Percentiles rank a stretch among this genome's conserved stretches.
Conservation (phyloP, 2,329 filamentous ascomycete genomes). For the Colletotrichum orchidophilum region DNA sequence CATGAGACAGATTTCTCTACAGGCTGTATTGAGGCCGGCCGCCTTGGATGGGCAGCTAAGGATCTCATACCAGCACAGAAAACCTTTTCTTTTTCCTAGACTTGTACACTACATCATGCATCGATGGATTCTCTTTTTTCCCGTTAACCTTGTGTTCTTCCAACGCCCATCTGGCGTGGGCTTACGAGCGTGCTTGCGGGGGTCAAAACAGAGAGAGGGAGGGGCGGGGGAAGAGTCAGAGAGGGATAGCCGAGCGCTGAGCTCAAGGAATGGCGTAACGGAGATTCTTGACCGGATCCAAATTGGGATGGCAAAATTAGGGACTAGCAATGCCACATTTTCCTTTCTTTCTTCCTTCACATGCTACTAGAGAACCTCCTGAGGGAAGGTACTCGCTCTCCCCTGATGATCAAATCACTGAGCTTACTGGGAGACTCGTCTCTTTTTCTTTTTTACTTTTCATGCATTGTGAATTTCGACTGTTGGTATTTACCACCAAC, state of each 20-base stretch:
- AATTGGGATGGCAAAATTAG: not conserved
- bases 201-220: not conserved
- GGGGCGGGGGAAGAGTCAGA: not conserved
- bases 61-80: not conserved
- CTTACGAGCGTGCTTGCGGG: not conserved
- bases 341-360: constrained; percentile 1
- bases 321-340: not conserved
- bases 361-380: too few relatives aligned
- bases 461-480: not conserved
- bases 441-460: not conserved
- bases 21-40: too few relatives aligned
- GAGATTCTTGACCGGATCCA: not conserved
- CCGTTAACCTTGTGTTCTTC: not conserved
- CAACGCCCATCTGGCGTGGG: not conserved
- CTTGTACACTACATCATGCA: constrained; percentile 26
- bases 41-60: not conserved
- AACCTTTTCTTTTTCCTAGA: not conserved
- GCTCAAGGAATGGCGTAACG: constrained; percentile 2
- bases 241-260: not conserved
- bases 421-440: not conserved
- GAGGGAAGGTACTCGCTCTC: too few relatives aligned
- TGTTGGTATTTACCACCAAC: constrained; percentile 10
- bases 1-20: not conserved
- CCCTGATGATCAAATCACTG: not conserved
- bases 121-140: not conserved